phyloP scores from a whole-genome alignment of 2,329 filamentous ascomycete genomes.

The Chrysoporthe puriensis region DNA sequence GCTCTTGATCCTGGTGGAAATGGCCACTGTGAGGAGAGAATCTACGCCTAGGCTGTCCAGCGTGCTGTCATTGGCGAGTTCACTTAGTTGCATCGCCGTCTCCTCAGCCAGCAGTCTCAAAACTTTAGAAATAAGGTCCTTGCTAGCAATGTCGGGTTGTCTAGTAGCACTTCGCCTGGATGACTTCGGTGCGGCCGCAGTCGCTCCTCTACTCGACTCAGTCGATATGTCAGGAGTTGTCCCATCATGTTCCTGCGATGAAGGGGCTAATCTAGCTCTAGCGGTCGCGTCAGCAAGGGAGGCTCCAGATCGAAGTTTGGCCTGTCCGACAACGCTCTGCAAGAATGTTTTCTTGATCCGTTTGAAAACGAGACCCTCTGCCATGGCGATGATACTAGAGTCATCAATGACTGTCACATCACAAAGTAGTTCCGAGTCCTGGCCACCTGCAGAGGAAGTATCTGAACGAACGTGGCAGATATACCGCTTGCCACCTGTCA shows the following conservation, averaged over 20 bases:
- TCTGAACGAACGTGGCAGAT: constrained; percentile 9
- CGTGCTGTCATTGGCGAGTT: neutral
- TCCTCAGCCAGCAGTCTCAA: too few species aligned
- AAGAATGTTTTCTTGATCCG: constrained; percentile 2
- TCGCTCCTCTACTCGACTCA: too few species aligned
- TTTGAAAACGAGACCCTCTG: neutral
- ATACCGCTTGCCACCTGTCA: constrained; percentile 15
- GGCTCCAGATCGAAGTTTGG: neutral
- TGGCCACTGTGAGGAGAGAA: neutral
- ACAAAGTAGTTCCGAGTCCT: neutral
- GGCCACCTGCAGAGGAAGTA: neutral
- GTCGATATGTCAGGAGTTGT: too few species aligned
- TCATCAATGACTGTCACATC: constrained; percentile 11
- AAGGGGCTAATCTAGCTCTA: too few species aligned
- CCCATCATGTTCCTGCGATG: too few species aligned
- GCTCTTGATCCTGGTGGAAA: neutral
- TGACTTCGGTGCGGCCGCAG: too few species aligned
- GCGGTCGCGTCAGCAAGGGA: neutral
- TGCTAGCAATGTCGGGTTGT: too few species aligned
- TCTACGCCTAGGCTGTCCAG: neutral
- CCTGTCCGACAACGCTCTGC: neutral
- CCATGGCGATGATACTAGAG: neutral
- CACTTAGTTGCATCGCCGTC: too few species aligned
- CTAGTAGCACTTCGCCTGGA: too few species aligned
- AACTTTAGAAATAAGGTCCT: too few species aligned